Evolutionary conservation across 306 rosid genomes (phyloP).

Genomic region (Lablab purpureus): DNA sequence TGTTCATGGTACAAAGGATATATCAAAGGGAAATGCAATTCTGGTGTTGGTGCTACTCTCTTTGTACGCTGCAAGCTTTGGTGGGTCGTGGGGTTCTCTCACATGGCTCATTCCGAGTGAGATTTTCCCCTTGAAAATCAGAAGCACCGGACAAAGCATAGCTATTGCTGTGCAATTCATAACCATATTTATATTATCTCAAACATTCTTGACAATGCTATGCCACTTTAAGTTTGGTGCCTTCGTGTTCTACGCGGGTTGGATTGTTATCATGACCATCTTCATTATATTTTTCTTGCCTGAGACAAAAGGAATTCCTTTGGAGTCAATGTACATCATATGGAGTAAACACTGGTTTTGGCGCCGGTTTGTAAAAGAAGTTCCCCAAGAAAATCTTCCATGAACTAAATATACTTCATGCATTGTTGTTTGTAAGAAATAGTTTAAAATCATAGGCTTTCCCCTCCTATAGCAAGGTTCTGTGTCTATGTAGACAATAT

Average conservation of each 20-base stretch:
- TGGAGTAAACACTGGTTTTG: constrained; percentile 85
- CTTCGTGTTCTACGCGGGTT: constrained; percentile 72
- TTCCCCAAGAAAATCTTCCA: constrained; percentile 17
- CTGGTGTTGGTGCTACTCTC: constrained; percentile 66
- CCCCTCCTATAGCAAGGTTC: neutral
- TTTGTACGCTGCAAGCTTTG: constrained; percentile 65
- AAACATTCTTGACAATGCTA: constrained; percentile 73
- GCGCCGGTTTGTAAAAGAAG: constrained; percentile 54
- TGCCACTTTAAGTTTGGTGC: constrained; percentile 79
- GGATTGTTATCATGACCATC: constrained; percentile 66
- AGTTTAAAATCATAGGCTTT: neutral
- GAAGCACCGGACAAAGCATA: constrained; percentile 73
- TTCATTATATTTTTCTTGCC: constrained; percentile 69
- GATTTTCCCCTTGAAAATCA: constrained; percentile 70
- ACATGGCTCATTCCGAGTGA: constrained; percentile 82
- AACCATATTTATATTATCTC: constrained; percentile 60
- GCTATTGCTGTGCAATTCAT: constrained; percentile 58
- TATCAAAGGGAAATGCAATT: constrained; percentile 56
- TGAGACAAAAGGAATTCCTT: constrained; percentile 76
- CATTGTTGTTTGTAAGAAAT: neutral
- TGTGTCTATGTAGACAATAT: neutral
- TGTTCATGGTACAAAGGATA: constrained; percentile 52
- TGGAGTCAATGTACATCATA: constrained; percentile 61
- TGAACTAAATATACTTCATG: neutral
- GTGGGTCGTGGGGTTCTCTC: constrained; percentile 89